Evolutionary conservation across 768 basidiomycete species (phyloP).

Genomic region (Xerocomellus chrysenteron): DNA sequence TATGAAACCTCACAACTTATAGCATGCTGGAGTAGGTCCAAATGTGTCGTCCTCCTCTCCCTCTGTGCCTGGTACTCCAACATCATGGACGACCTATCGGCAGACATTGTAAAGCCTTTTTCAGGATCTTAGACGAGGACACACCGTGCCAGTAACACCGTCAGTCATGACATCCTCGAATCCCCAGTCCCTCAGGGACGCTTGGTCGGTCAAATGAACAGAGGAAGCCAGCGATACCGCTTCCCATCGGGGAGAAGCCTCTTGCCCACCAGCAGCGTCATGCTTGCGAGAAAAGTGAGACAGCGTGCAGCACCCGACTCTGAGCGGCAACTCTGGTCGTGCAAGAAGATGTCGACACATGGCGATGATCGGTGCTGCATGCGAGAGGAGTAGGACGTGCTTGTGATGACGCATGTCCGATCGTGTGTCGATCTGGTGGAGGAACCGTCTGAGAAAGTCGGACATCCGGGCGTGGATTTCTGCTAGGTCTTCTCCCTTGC

Average conservation of each 20-base stretch:
- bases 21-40: conserved; percentile 38
- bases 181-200: conserved; percentile 72
- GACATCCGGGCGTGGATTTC: conserved; percentile 61
- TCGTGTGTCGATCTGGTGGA: conserved; percentile 48
- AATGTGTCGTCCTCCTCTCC: conserved; percentile 53
- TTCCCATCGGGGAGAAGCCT: conserved; percentile 42
- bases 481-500: conserved; percentile 67
- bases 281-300: conserved; percentile 48
- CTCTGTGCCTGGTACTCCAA: conserved; percentile 68
- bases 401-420: conserved; percentile 42
- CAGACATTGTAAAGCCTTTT: neutral
- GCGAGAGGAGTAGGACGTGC: conserved; percentile 62
- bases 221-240: conserved; percentile 52
- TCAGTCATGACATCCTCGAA: conserved; percentile 66
- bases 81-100: conserved; percentile 64
- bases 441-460: conserved; percentile 50
- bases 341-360: conserved; percentile 59
- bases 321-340: conserved; percentile 49
- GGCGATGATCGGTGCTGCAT: conserved; percentile 74
- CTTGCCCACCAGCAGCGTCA: conserved; percentile 31
- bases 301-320: conserved; percentile 76
- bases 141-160: conserved; percentile 54
- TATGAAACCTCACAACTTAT: neutral
- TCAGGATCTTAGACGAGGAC: conserved; percentile 13
- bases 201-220: conserved; percentile 52